Base-by-base conservation (phyloP, 2,329 filamentous ascomycete genomes). In the Calonectria pseudoturangicola region DNA sequence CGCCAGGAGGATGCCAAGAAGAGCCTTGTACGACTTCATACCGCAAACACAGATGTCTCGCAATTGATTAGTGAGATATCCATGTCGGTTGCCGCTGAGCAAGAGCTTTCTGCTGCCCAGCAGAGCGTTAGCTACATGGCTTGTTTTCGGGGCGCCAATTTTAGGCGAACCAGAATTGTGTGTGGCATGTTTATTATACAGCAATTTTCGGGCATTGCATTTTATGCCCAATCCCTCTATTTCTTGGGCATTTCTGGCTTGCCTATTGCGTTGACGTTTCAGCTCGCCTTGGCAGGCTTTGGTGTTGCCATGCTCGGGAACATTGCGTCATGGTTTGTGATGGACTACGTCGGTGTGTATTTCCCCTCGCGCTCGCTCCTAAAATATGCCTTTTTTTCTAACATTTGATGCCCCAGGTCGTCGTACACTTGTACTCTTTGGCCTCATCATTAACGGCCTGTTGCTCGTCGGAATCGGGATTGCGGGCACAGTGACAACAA, bases 131-230 rank as follows among this genome's bases (percentile, higher is more conserved):
- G 47, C 10, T 66, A 66, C 21, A 30, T 43, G 25, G 48, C 48
- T 13, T 66, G 64, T 18, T 66, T 66, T 48, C 25, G 15, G 25
- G 64, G 64, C 1, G 50, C 64, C 18, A 66, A 66, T 28, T 66
- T 66, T 36, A 36, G 64, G 21, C 64, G 64, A 5, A 66, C 64
- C 3, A 56, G 64, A 30, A 66, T 66, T 25, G 48, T 54, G 12
- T 66, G 64, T 7, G 64, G 64, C 64, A 66, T 66, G 64, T 66
- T 66, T 13, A 54, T 66, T 7, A 41, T 66, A 25, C 64, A 66
- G 27, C 64, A 66, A 28, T 66, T 54, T 45, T 43, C 48, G 1
- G 64, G 64, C 2, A 66, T 56, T 45, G 64, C 64, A 18, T 50
- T 66, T 43, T 66, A 66, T 45, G 48, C 64, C 18, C 64, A 66